These are phyloP conservation scores for Irpex sp. DNA, from an alignment of 1,284 basidiomycete genomes.

Conservation along the genomic window DNA sequence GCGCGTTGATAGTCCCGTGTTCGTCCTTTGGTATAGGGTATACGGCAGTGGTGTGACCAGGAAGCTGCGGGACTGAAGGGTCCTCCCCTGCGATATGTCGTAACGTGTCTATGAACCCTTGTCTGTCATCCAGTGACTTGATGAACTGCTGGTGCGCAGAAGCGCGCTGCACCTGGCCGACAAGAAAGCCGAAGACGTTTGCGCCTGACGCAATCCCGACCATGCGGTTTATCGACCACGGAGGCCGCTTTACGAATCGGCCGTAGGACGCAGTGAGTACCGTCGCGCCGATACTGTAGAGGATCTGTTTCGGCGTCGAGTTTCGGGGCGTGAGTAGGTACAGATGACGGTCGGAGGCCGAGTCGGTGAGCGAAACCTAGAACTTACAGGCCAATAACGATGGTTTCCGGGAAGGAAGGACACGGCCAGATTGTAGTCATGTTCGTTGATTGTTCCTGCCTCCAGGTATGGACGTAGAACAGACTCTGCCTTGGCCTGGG, in stretches of 20 bases:
- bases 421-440: conserved; percentile 52
- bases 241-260: conserved; percentile 11
- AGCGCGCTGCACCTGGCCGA: conserved; percentile 19
- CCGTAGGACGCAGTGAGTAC: conserved; percentile 17
- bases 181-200: conserved; percentile 16
- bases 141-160: conserved; percentile 19
- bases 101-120: background rate
- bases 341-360: background rate
- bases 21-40: background rate
- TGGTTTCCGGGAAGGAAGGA: conserved; percentile 46
- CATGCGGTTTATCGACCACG: conserved; percentile 15
- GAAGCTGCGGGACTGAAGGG: background rate
- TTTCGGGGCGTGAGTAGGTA: background rate
- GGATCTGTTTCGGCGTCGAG: conserved; percentile 2
- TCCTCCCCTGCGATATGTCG: background rate
- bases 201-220: conserved; percentile 11
- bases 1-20: background rate
- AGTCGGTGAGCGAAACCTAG: background rate
- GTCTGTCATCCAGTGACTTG: conserved; percentile 40
- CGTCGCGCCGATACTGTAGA: conserved; percentile 22
- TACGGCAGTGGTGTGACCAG: background rate
- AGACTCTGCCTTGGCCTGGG: conserved; percentile 30
- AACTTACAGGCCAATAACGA: conserved; percentile 39
- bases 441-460: conserved; percentile 44
- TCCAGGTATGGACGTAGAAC: conserved; percentile 60